phyloP scores from a whole-genome alignment of 257 asterid genomes.

The Striga asiatica region DNA sequence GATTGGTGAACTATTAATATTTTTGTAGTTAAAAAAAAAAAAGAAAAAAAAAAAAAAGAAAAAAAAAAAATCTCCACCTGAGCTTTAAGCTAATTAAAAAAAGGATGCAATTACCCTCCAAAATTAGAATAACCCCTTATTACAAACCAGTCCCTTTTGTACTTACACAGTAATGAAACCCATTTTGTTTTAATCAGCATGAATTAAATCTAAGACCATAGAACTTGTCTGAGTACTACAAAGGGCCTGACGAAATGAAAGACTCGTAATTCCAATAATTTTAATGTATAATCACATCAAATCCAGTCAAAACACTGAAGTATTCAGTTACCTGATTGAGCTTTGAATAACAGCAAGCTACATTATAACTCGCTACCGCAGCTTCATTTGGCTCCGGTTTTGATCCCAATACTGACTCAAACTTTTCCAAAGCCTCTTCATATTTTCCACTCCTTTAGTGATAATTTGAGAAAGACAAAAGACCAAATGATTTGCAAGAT shows the following conservation, averaged over 20 bases:
- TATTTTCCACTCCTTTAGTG: conserved; percentile 54
- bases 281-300: background rate
- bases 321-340: conserved; percentile 53
- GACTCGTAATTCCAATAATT: background rate
- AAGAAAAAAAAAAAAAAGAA: too few species aligned
- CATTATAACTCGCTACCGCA: conserved; percentile 82
- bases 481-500: background rate
- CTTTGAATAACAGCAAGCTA: conserved; percentile 91
- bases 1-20: background rate
- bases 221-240: too few species aligned
- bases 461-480: background rate
- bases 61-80: too few species aligned
- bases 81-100: background rate
- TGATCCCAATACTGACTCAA: conserved; percentile 85
- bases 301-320: background rate
- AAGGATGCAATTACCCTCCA: background rate
- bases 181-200: background rate
- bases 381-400: conserved; percentile 65
- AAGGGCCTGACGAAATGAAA: too few species aligned
- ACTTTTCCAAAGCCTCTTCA: conserved; percentile 72
- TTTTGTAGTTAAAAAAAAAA: too few species aligned
- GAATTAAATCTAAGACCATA: too few species aligned
- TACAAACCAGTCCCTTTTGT: background rate
- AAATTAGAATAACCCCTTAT: background rate
- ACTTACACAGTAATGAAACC: background rate